Evolutionary conservation across 345 rosid species (phyloP).

Genomic region (Clausena lansium): DNA sequence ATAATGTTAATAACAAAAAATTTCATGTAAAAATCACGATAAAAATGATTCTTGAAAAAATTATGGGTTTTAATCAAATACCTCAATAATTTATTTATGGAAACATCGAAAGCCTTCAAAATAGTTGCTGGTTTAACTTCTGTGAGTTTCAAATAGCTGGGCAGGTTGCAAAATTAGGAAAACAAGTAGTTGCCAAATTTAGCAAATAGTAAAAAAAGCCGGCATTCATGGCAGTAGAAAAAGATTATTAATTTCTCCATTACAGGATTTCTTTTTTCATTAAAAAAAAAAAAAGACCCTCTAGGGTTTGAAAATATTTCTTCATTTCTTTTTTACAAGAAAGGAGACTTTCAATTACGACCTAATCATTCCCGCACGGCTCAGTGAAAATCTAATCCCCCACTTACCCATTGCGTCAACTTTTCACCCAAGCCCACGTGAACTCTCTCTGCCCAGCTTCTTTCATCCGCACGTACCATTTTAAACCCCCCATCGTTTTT

Average conservation of each 20-base stretch:
- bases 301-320: background rate
- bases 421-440: constrained; percentile 29
- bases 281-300: background rate
- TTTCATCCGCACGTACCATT: background rate
- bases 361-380: constrained; percentile 51
- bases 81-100: too few relatives aligned
- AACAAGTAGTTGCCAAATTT: background rate
- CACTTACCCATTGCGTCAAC: constrained; percentile 15
- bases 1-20: too few relatives aligned
- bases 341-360: constrained; percentile 34
- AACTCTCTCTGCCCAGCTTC: constrained; percentile 9
- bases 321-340: constrained; percentile 27
- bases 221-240: constrained; percentile 6
- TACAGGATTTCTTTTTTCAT: constrained; percentile 19
- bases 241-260: constrained; percentile 25
- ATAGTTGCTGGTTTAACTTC: too few relatives aligned
- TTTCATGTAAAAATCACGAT: background rate
- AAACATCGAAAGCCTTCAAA: too few relatives aligned
- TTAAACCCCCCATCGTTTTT: background rate
- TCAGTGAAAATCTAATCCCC: background rate
- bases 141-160: background rate
- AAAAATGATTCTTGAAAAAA: background rate
- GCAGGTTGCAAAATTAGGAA: background rate
- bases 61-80: too few relatives aligned
- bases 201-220: background rate